A percentile compares a stretch with the other conserved stretches of the same genome.
Conservation (phyloP, 192 early-diverging fungal species). For the Coemansia sp. region DNA sequence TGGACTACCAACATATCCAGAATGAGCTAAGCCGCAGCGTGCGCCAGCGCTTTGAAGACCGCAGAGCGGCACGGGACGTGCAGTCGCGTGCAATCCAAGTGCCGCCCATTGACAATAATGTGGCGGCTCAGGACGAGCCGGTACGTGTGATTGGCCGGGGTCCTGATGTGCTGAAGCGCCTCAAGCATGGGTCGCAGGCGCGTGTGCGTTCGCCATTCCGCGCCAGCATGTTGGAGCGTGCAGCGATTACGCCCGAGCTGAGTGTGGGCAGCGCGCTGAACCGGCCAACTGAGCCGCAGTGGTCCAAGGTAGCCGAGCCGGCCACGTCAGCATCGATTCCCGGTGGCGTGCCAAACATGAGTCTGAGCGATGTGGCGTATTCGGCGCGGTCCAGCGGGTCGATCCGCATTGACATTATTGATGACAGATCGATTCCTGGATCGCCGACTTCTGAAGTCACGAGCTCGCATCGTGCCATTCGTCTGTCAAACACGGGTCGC, state of each 20-base stretch:
- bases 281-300: conserved; percentile 4
- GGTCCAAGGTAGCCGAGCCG: conserved; percentile 17
- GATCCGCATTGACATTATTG: conserved; percentile 38
- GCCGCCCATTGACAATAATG: background rate
- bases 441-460: conserved; percentile 4
- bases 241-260: conserved; percentile 12
- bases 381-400: conserved; percentile 29
- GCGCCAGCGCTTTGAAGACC: conserved; percentile 8
- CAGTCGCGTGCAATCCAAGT: background rate
- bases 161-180: conserved; percentile 24
- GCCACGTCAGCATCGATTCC: conserved; percentile 19
- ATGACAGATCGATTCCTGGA: conserved; percentile 16
- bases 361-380: conserved; percentile 36
- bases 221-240: conserved; percentile 29
- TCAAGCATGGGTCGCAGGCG: conserved; percentile 32
- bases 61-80: background rate
- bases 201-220: conserved; percentile 27
- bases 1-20: conserved; percentile 36
- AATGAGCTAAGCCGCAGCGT: conserved; percentile 24
- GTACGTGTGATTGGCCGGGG: background rate
- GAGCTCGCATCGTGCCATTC: conserved; percentile 5
- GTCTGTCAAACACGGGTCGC: conserved; percentile 24
- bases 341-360: conserved; percentile 3
- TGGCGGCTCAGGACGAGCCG: background rate
- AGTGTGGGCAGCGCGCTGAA: background rate